Conservation (phyloP, 192 early-diverging fungal species). For the Pecoramyces ruminantium region DNA sequence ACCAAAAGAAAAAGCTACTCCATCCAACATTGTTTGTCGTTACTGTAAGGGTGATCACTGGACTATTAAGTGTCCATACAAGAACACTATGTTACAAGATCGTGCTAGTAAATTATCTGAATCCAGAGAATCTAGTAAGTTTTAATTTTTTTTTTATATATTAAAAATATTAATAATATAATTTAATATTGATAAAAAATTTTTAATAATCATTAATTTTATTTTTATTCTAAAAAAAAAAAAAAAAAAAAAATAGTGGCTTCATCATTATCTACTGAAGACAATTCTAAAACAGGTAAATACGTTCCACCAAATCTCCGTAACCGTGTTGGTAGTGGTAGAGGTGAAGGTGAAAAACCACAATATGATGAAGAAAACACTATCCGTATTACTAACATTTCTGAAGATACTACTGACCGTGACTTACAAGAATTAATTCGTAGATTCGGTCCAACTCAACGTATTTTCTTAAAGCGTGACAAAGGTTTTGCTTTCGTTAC, state of each 20-base stretch:
- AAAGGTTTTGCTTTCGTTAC: conserved; percentile 93
- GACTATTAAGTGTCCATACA: conserved; percentile 95
- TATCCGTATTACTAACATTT: conserved; percentile 89
- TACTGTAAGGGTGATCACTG: conserved; percentile 93
- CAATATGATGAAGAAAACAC: conserved; percentile 28
- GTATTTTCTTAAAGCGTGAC: conserved; percentile 75
- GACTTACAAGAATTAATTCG: conserved; percentile 80
- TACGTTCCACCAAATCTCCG: conserved; percentile 84
- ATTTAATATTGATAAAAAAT: no score
- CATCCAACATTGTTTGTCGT: conserved; percentile 84
- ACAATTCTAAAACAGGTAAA: conserved; percentile 21
- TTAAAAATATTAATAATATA: no score
- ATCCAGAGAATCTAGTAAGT: conserved; percentile 48
- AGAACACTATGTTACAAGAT: conserved; percentile 42
- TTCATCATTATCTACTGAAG: conserved; percentile 10
- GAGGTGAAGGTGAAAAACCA: background rate
- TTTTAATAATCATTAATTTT: no score
- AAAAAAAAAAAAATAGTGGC: conserved; percentile 1
- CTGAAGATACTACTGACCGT: conserved; percentile 74
- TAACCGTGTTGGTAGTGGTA: conserved; percentile 23
- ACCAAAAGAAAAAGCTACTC: conserved; percentile 31
- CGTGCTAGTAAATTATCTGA: conserved; percentile 28
- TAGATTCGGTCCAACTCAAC: conserved; percentile 65
- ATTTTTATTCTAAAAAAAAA: no score
- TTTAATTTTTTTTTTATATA: no score